Conservation (phyloP, 805 yeast species). For the Lachancea waltii region DNA sequence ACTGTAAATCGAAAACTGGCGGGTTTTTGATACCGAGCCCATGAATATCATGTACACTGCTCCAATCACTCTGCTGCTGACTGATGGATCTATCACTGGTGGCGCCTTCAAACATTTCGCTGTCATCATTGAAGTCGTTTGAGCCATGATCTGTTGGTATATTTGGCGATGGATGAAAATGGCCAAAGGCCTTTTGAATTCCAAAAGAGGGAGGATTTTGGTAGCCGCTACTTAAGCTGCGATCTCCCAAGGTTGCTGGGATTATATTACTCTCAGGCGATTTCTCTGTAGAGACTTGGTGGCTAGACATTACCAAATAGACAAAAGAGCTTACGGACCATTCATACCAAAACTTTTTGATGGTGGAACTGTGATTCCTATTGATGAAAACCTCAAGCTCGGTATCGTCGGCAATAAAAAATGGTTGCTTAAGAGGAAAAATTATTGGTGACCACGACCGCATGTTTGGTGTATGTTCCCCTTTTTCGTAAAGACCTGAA, state of each 20-base stretch:
- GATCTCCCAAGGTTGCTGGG: too few relatives aligned
- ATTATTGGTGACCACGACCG: slow-evolving; percentile 65
- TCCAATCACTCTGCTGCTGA: slow-evolving; percentile 23
- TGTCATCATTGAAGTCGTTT: slow-evolving; percentile 5
- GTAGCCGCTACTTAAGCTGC: too few relatives aligned
- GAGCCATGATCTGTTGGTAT: neutral
- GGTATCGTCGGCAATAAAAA: slow-evolving; percentile 46
- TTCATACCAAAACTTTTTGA: slow-evolving; percentile 53
- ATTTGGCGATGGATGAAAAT: slow-evolving; percentile 6
- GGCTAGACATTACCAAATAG: slow-evolving; percentile 33
- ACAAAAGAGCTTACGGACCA: slow-evolving; percentile 55
- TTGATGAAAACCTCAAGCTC: slow-evolving; percentile 48
- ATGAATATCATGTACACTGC: slow-evolving; percentile 30
- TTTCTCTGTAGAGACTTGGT: too few relatives aligned
- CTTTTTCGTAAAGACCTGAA: slow-evolving; percentile 4
- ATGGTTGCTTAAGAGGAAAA: slow-evolving; percentile 53
- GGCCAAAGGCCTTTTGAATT: slow-evolving; percentile 7
- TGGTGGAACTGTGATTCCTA: slow-evolving; percentile 36
- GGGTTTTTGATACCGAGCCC: slow-evolving; percentile 11
- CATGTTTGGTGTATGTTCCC: slow-evolving; percentile 37
- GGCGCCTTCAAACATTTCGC: slow-evolving; percentile 6
- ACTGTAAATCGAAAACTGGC: slow-evolving; percentile 7
- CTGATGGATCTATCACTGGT: slow-evolving; percentile 9
- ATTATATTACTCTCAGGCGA: too few relatives aligned
- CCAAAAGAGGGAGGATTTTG: slow-evolving; percentile 6